Base-by-base conservation (phyloP, 805 yeast genomes). In the Ogataea methanolica region DNA sequence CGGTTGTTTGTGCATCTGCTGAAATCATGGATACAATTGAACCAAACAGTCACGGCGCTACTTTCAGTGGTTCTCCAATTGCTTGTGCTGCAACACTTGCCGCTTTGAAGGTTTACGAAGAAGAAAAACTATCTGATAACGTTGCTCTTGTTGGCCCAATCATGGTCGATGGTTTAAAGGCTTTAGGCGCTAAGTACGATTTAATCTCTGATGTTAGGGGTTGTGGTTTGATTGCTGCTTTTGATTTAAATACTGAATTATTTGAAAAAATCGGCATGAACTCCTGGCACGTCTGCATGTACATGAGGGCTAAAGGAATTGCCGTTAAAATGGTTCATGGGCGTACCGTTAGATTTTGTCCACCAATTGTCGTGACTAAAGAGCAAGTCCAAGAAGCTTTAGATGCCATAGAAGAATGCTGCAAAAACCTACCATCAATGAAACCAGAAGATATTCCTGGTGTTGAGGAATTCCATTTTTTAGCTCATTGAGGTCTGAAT, bases 31-130 rank as follows among this genome's bases (percentile, higher is more conserved):
- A 55, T 43, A 53, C 61, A 12, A 59, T 61, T 34, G 56, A 45
- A 19, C 65, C 65, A 21, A 57, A 55, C 44, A 39, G 59, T 6
- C 66, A 60, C 46, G 65, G 66, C 35, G 62, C 61, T n/a, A 61
- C 66, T 2, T 61, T 56, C 46, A 50, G 58, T 33, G 66, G 66
- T 3, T 54, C 63, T 7, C 66, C 66, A 38, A 50, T 61, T 31
- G 53, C 56, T 8, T 61, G 66, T 50, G 58, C 51, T 31, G 58
- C 63, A 6, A 51, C 61, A 6, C 37, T 59, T 8, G 61, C 63
- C 1, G 62, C 63, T 6, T 45, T 60, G 17, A 50, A 59, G 41
- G 63, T 61, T 33, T 58, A 60, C 41, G 60, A 53, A 16, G 61
- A 57, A 4, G 66, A 60, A 41, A 51, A 55, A 16, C 43, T 59